Evolutionary conservation across 768 basidiomycete species (phyloP), one percentile per base, ranked within the genome.

Genomic region (Fomitopsis pulvina): DNA sequence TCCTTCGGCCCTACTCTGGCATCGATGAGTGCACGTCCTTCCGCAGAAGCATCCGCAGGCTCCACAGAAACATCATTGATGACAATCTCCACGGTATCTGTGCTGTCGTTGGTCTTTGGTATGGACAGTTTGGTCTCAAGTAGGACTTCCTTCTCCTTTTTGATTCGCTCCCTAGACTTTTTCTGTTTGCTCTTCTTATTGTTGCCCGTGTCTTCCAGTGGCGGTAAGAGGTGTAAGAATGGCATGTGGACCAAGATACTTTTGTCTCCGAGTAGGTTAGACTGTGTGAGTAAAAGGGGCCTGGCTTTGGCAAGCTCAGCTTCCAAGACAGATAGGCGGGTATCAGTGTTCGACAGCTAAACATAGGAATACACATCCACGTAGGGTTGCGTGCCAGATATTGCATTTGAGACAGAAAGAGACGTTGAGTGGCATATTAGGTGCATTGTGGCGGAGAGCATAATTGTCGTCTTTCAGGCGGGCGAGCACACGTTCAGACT

Each of bases 221-320:
- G 41, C 22, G 22, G 20, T 22, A 5, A 21, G 47, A 47, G 37
- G 30, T 46, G 29, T 3, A 32, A 18, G 22, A 43, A 37, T 2
- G 56, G 55, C 47, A 61, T 27, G 45, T 55, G 47, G 55, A 57
- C 45, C 54, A 66, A 28, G 49, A 45, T 50, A 51, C 25, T 24
- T 2, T 54, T 42, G 10, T 56, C 54, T 6, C 39, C 39, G 6
- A 56, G 52, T 63, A 69, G 18, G 11, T 63, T 54, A 25, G 83
- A 78, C 42, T 83, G 79, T 75, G 87, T 79, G 12, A 87, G 67
- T 40, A 90, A 71, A 29, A 87, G 64, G 0, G 87, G 87, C 41
- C 80, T 79, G 2, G 90, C 73, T 53, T 79, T 78, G 2, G 69
- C 63, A 7, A 89, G 69, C 60, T 90, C 87, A 10, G 72, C 59